Evolutionary conservation across 805 yeast species (phyloP).

Genomic region (Yarrowia sp.): DNA sequence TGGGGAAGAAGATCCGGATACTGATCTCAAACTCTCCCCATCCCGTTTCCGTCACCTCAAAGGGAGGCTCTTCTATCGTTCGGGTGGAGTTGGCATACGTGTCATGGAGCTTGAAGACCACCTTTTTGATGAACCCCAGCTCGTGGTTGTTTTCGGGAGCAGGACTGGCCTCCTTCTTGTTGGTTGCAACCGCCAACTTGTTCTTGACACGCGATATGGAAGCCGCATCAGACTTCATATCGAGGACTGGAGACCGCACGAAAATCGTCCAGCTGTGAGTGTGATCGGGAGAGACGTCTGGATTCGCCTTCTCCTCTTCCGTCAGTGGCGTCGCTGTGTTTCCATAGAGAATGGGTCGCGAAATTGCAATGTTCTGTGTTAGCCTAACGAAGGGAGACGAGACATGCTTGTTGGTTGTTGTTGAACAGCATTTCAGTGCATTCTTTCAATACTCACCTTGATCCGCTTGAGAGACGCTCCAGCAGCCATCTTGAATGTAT

Average conservation of each 20-base stretch:
- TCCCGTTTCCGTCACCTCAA: constrained; percentile 94
- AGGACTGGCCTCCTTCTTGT: constrained; percentile 39
- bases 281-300: constrained; percentile 81
- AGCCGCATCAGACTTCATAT: constrained; percentile 52
- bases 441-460: constrained; percentile 11
- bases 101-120: constrained; percentile 93
- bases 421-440: no score
- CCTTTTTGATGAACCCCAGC: constrained; percentile 81
- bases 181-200: constrained; percentile 36
- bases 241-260: constrained; percentile 67
- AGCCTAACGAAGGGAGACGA: not conserved
- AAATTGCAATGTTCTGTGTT: constrained; percentile 63
- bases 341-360: constrained; percentile 83
- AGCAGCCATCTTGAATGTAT: constrained; percentile 14
- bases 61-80: constrained; percentile 87
- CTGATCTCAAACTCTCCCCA: constrained; percentile 99
- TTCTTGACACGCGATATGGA: constrained; percentile 35
- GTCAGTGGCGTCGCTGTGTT: constrained; percentile 76
- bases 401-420: no score
- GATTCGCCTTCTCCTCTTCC: constrained; percentile 55
- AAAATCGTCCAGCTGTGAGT: constrained; percentile 97
- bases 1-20: constrained; percentile 81
- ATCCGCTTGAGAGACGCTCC: constrained; percentile 34
- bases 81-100: constrained; percentile 90
- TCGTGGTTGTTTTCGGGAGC: constrained; percentile 57